Conservation (phyloP, 306 rosid genomes). For the Ormosia semicastrata region DNA sequence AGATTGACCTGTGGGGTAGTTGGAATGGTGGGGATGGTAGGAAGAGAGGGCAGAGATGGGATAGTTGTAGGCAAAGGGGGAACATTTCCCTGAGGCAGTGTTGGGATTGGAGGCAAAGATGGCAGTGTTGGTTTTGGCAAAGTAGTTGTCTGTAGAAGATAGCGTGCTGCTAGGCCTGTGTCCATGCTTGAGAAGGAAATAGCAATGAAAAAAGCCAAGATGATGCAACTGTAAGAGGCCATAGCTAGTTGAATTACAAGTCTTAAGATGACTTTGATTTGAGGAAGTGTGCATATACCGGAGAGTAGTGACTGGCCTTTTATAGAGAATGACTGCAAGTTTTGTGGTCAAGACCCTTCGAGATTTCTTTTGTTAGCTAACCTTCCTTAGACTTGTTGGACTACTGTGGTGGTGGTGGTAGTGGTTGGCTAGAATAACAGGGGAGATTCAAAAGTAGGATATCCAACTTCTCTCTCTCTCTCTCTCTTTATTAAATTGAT, state of each 20-base stretch:
- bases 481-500: neutral
- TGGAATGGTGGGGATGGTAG: conserved; percentile 17
- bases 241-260: neutral
- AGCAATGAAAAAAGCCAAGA: conserved; percentile 11
- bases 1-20: neutral
- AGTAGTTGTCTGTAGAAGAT: neutral
- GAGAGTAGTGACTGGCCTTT: neutral
- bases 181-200: conserved; percentile 20
- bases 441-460: neutral
- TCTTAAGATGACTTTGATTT: neutral
- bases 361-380: neutral
- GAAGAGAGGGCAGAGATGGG: conserved; percentile 15
- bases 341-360: neutral
- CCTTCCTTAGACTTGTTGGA: neutral
- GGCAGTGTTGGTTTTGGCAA: conserved; percentile 1
- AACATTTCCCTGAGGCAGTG: neutral
- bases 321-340: neutral
- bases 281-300: neutral
- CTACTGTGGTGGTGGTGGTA: neutral
- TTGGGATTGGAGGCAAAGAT: neutral
- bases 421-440: neutral
- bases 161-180: neutral
- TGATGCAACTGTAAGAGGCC: conserved; percentile 13
- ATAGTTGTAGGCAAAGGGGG: conserved; percentile 8
- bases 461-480: neutral